These are phyloP conservation scores for Alternaria consortialis DNA, from an alignment of 2,329 filamentous ascomycete species.

Conservation along the genomic window DNA sequence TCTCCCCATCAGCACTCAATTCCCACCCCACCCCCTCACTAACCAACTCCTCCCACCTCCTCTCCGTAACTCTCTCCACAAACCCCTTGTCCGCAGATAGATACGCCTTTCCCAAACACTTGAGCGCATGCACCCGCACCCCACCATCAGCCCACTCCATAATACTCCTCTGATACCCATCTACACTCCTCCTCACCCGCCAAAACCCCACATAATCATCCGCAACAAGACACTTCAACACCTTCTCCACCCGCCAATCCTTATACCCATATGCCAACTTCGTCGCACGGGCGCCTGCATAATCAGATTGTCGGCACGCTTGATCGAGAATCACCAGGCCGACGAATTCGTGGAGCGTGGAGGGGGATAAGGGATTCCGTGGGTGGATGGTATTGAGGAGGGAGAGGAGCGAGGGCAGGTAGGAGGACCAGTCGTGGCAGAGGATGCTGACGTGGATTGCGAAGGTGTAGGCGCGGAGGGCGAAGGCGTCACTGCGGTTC, in stretches of 20 bases:
- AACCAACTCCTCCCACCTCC: conserved; percentile 76
- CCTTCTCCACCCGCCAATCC: conserved; percentile 73
- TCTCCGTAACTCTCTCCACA: conserved; percentile 73
- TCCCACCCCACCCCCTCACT: conserved; percentile 86
- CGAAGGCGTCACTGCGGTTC: conserved; percentile 78
- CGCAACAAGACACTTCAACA: conserved; percentile 75
- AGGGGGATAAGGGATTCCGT: conserved; percentile 70
- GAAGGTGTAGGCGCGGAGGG: conserved; percentile 90
- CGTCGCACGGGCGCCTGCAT: conserved; percentile 76
- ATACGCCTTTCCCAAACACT: conserved; percentile 86
- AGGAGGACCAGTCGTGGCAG: conserved; percentile 83
- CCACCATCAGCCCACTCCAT: conserved; percentile 82
- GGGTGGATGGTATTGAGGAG: conserved; percentile 77
- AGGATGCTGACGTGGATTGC: conserved; percentile 85
- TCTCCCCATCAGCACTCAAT: conserved; percentile 68
- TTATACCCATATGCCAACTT: conserved; percentile 68
- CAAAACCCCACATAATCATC: conserved; percentile 87
- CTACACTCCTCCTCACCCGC: conserved; percentile 73
- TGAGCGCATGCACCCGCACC: conserved; percentile 80
- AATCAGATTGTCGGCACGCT: conserved; percentile 81
- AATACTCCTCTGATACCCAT: conserved; percentile 80
- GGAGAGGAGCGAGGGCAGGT: conserved; percentile 85
- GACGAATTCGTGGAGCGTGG: conserved; percentile 81
- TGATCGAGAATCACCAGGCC: conserved; percentile 86
- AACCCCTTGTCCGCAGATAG: conserved; percentile 73